Base-by-base conservation (phyloP, 2,329 filamentous ascomycete species). In the Shiraia sp. region DNA sequence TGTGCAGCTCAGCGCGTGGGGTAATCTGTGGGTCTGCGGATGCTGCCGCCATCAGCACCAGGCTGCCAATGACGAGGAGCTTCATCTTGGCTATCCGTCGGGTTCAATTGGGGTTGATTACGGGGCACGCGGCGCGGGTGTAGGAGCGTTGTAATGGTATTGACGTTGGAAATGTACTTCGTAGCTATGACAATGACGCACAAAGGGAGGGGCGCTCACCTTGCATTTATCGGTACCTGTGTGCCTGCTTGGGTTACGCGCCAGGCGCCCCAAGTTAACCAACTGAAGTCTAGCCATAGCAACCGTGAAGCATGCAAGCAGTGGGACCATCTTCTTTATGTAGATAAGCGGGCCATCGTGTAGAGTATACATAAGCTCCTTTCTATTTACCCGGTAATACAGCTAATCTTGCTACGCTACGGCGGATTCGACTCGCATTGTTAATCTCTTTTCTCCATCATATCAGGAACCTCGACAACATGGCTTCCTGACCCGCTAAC, bases 381-480 rank as follows among this genome's bases (percentile, higher is more conserved):
- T 14, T n/a, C n/a, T n/a, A n/a, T n/a, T n/a, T n/a, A n/a, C n/a
- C n/a, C n/a, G n/a, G n/a, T n/a, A n/a, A n/a, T n/a, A n/a, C n/a
- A n/a, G n/a, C n/a, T n/a, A n/a, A n/a, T n/a, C n/a, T n/a, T n/a
- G n/a, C n/a, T n/a, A n/a, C n/a, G n/a, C n/a, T n/a, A n/a, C n/a
- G n/a, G n/a, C n/a, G n/a, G n/a, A n/a, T n/a, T n/a, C n/a, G n/a
- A n/a, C n/a, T n/a, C n/a, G n/a, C n/a, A n/a, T n/a, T n/a, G n/a
- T 53, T 32, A 62, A 36, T 59, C 57, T 40, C 40, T 33, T 39
- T 61, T 62, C 36, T 48, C 52, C 10, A 47, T 16, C 13, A 35
- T 38, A 22, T 53, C 44, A 27, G 47, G 44, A 26, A 45, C 43
- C 17, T 42, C 41, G 8, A 59, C 49, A n/a, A 53, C 47, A 26